Base-by-base conservation (phyloP, 176 grass and related monocot species). In the Puya raimondii region DNA sequence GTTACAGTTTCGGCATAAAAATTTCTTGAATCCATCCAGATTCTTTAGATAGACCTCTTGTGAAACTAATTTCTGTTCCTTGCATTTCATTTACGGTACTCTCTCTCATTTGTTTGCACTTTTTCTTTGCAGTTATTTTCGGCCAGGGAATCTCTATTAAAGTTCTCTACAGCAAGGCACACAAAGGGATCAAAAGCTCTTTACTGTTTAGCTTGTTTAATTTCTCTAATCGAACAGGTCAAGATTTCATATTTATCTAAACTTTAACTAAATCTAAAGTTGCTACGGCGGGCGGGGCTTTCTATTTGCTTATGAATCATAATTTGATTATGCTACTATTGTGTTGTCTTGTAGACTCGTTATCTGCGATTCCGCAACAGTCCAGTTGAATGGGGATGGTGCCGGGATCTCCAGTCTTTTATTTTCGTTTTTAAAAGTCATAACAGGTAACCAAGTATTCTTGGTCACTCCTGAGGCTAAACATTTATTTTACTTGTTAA, bases 321-420 rank as follows among this genome's bases (percentile, higher is more conserved):
- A 67, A 9, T 20, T 61, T 61, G 56, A 61, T 61, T 22, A 13
- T 56, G 64, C 64, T 63, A 50, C 42, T 15, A 67, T 47, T 52
- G 52, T n/a, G 75, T 75, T 80, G 69, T 86, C 25, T 75, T 80
- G 65, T 63, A 96, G 92, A 82, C 81, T 6, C 83, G 86, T 52
- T 91, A 89, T 80, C 83, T 91, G 76, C 80, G 83, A 48, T 87
- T 96, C 61, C 88, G 83, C 50, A 79, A 87, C 17, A 85, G 73
- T 84, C 75, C 86, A 78, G 81, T 91, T n/a, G 88, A 96, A 85
- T 96, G 92, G 92, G 92, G 92, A 64, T 96, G 92, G 92, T 91
- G 92, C 79, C 89, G 92, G 71, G 88, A 96, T 75, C 81, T 96
- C 48, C 83, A 96, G 67, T 87, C 92, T 53, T 96, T 96, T 64